phyloP scores from a whole-genome alignment of 2,329 filamentous ascomycete species.

The Lasiodiplodia hormozganensis region DNA sequence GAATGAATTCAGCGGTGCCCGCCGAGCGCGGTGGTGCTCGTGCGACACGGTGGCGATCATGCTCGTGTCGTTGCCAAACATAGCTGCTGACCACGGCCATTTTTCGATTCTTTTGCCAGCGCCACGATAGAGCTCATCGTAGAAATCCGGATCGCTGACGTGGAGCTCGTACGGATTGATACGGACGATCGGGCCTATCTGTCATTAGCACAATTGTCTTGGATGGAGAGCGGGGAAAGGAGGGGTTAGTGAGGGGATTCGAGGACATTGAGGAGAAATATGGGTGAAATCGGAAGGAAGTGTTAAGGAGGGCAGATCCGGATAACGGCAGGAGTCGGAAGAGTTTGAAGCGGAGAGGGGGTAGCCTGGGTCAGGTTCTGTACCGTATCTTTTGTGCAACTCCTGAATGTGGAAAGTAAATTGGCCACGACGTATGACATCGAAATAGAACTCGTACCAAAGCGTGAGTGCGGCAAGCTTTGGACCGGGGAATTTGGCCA shows the following conservation, averaged over 20 bases:
- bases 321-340: conserved; percentile 10
- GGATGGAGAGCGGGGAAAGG: conserved; percentile 1
- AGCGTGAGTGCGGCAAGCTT: conserved; percentile 38
- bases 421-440: conserved; percentile 34
- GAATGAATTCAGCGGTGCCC: conserved; percentile 36
- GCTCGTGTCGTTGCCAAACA: conserved; percentile 31
- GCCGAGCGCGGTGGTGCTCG: conserved; percentile 34
- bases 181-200: conserved; percentile 40
- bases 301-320: neutral
- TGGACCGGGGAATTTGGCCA: conserved; percentile 36
- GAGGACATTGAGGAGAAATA: conserved; percentile 7
- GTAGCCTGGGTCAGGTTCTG: neutral
- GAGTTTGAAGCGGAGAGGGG: neutral
- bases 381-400: conserved; percentile 37
- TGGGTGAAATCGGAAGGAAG: conserved; percentile 3
- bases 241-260: neutral
- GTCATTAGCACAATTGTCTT: neutral
- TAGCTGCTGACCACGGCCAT: conserved; percentile 31
- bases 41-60: conserved; percentile 33
- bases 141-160: conserved; percentile 39
- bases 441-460: conserved; percentile 39
- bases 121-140: conserved; percentile 26
- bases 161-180: conserved; percentile 44
- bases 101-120: conserved; percentile 29
- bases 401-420: conserved; percentile 35